These are phyloP conservation scores for Calonectria pauciramosa DNA, from an alignment of 2,329 filamentous ascomycete genomes.

Conservation along the genomic window DNA sequence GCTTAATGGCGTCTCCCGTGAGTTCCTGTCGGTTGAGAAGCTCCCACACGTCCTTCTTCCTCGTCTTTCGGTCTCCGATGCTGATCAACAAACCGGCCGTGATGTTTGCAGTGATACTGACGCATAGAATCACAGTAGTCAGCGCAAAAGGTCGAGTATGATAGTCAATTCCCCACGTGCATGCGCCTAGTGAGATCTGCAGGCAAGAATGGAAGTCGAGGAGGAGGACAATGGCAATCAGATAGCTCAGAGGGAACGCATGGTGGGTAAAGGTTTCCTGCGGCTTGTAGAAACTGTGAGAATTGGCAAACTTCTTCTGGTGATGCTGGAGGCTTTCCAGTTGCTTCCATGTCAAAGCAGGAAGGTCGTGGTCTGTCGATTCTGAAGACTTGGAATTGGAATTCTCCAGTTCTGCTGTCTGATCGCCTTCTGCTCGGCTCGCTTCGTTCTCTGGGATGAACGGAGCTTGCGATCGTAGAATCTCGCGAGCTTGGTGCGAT, in stretches of 20 bases:
- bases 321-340: slow-evolving; percentile 81
- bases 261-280: slow-evolving; percentile 87
- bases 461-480: slow-evolving; percentile 33
- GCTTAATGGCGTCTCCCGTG: slow-evolving; percentile 70
- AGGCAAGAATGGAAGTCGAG: slow-evolving; percentile 85
- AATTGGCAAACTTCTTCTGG: slow-evolving; percentile 83
- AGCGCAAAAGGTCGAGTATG: slow-evolving; percentile 77
- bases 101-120: slow-evolving; percentile 83
- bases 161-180: slow-evolving; percentile 85
- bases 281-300: slow-evolving; percentile 90
- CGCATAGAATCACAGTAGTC: slow-evolving; percentile 85
- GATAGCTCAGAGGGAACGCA: slow-evolving; percentile 81
- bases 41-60: slow-evolving; percentile 89
- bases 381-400: slow-evolving; percentile 50
- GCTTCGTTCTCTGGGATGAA: slow-evolving; percentile 32
- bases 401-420: slow-evolving; percentile 55
- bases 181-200: slow-evolving; percentile 83
- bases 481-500: slow-evolving; percentile 37
- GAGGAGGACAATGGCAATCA: slow-evolving; percentile 83
- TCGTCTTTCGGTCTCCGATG: slow-evolving; percentile 80
- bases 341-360: slow-evolving; percentile 75
- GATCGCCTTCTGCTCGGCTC: slow-evolving; percentile 55
- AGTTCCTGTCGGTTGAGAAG: slow-evolving; percentile 82
- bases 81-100: slow-evolving; percentile 82
- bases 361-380: slow-evolving; percentile 61